phyloP scores from a whole-genome alignment of 2,329 filamentous ascomycete genomes.

The Aspergillus tamarii region DNA sequence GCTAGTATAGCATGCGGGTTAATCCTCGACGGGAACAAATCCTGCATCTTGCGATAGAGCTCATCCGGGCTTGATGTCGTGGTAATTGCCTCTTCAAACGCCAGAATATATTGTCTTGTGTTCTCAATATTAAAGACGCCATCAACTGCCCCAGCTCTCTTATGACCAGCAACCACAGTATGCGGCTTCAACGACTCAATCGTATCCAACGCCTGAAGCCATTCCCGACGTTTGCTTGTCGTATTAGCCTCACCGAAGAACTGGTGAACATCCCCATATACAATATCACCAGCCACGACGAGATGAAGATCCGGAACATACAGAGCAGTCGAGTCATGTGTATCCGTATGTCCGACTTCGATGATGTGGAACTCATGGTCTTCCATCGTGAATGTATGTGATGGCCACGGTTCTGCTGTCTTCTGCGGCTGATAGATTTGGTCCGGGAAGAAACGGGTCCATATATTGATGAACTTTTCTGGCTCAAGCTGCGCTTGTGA shows the following conservation, averaged over 20 bases:
- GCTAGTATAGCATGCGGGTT: background rate
- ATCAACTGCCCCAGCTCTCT: background rate
- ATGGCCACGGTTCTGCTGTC: background rate
- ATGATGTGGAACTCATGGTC: conserved; percentile 19
- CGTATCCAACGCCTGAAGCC: conserved; percentile 37
- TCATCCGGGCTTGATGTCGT: background rate
- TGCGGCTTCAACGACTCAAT: conserved; percentile 36
- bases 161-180: conserved; percentile 30
- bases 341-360: conserved; percentile 34
- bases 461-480: background rate
- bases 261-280: conserved; percentile 44
- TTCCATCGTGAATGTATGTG: background rate
- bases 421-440: background rate
- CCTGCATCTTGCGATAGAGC: background rate
- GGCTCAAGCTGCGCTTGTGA: background rate
- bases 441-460: background rate
- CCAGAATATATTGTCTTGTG: background rate
- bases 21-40: background rate
- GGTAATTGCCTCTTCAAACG: background rate
- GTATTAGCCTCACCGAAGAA: conserved; percentile 41
- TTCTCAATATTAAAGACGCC: background rate
- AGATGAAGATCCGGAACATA: conserved; percentile 39
- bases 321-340: conserved; percentile 38
- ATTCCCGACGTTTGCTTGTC: conserved; percentile 32
- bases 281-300: conserved; percentile 43